Conservation (phyloP, 2,329 filamentous ascomycete species). For the Kalmusia sp. region DNA sequence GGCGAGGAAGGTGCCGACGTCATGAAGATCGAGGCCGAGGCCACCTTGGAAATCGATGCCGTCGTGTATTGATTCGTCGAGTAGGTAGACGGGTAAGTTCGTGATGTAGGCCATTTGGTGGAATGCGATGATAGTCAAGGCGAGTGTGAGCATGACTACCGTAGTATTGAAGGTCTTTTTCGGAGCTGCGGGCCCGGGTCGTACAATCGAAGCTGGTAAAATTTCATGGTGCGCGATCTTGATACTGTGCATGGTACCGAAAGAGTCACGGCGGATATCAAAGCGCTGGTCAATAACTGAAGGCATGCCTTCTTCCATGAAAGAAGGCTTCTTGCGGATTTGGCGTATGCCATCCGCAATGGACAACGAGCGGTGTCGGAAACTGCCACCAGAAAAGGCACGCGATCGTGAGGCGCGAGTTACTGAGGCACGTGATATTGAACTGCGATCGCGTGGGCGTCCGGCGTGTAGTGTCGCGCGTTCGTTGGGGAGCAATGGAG, state of each 20-base stretch:
- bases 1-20: conserved; percentile 72
- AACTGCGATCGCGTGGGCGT: conserved; percentile 40
- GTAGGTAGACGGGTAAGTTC: conserved; percentile 88
- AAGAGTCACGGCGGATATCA: conserved; percentile 44
- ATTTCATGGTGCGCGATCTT: conserved; percentile 35
- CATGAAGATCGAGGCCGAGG: conserved; percentile 68
- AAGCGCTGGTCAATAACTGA: conserved; percentile 40
- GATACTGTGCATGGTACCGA: conserved; percentile 47
- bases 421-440: conserved; percentile 24
- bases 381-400: conserved; percentile 31
- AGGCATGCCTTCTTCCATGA: conserved; percentile 46
- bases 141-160: conserved; percentile 78
- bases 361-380: conserved; percentile 35
- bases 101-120: conserved; percentile 91
- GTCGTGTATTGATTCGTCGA: conserved; percentile 65
- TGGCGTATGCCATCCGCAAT: conserved; percentile 39
- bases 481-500: conserved; percentile 57
- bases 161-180: conserved; percentile 63
- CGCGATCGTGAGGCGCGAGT: conserved; percentile 33
- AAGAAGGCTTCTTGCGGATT: conserved; percentile 44
- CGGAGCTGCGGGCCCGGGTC: conserved; percentile 15
- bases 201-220: conserved; percentile 23
- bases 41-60: conserved; percentile 61
- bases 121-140: conserved; percentile 87
- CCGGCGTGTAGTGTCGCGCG: conserved; percentile 61